Base-by-base conservation (phyloP, 768 basidiomycete species). In the Termitomyces sp. region DNA sequence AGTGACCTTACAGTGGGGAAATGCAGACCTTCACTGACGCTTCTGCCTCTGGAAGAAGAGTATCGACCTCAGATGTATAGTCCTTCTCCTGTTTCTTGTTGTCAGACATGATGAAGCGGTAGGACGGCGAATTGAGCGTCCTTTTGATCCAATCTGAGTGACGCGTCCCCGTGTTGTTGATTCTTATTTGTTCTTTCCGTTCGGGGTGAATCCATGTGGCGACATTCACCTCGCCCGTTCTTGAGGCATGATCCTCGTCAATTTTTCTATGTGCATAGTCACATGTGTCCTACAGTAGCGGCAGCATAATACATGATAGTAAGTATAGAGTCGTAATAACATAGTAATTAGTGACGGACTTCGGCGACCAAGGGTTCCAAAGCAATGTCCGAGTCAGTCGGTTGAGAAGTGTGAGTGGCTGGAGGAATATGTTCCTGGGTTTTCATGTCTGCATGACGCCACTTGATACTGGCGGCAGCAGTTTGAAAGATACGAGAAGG, bases 21-120 rank as follows among this genome's bases (percentile, higher is more conserved):
- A 4, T 44, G 65, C 81, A 64, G 62, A 95, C 95, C 83, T 91
- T 82, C n/a, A 85, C 86, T 8, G 91, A 69, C 8, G 78, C 65
- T 57, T 81, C 81, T 0, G 84, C 84, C 67, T 92, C 85, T 31
- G 88, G 88, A 6, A 95, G 72, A 4, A 94, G 72, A 9, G 77
- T 78, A 67, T 91, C 82, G 5, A 95, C 94, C 71, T 98, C 94
- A 54, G 82, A 77, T 0, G 92, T 89, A 64, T 80, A 97, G 70
- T 98, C 95, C 69, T 84, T 87, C 69, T 93, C 91, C 73, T 91
- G 88, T 73, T 91, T 89, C 76, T 86, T 87, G 72, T 83, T 81
- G 64, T 92, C 91, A 44, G 89, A 78, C 90, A 91, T 92, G 67
- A 72, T 81, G 72, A 76, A 77, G 57, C 55, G 67, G 69, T 64